Conservation (phyloP, 192 early-diverging fungal species). For the Fimicolochytrium jonesii region DNA sequence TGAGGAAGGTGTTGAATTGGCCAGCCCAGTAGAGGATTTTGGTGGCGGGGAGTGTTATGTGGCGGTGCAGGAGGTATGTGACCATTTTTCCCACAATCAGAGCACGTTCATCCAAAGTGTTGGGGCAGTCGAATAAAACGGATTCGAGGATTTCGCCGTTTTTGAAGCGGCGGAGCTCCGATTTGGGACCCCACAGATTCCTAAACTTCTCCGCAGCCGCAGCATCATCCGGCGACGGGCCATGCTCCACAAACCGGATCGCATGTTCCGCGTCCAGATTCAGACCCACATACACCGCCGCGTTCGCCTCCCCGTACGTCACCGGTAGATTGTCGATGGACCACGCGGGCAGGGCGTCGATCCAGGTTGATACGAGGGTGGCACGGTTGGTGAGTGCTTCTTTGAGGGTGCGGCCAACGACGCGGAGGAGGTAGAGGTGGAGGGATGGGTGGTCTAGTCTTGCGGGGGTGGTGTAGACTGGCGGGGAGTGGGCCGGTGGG, state of each 20-base stretch:
- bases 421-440: conserved; percentile 25
- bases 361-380: conserved; percentile 23
- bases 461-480: conserved; percentile 27
- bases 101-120: conserved; percentile 55
- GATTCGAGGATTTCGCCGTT: conserved; percentile 88
- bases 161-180: conserved; percentile 90
- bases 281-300: conserved; percentile 55
- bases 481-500: conserved; percentile 2
- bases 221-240: conserved; percentile 72
- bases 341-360: conserved; percentile 11
- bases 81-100: conserved; percentile 79
- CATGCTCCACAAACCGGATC: conserved; percentile 76
- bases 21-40: conserved; percentile 59
- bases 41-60: conserved; percentile 53
- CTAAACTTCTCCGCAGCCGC: conserved; percentile 62
- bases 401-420: conserved; percentile 33
- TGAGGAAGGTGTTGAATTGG: conserved; percentile 60
- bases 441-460: conserved; percentile 36
- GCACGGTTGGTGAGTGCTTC: conserved; percentile 37
- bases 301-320: conserved; percentile 31
- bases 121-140: conserved; percentile 70
- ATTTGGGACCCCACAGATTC: conserved; percentile 81
- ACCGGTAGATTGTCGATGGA: conserved; percentile 4
- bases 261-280: conserved; percentile 65
- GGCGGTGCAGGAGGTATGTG: conserved; percentile 67